phyloP scores from a whole-genome alignment of 2,329 filamentous ascomycete species.

The Penicillium vulpinum region DNA sequence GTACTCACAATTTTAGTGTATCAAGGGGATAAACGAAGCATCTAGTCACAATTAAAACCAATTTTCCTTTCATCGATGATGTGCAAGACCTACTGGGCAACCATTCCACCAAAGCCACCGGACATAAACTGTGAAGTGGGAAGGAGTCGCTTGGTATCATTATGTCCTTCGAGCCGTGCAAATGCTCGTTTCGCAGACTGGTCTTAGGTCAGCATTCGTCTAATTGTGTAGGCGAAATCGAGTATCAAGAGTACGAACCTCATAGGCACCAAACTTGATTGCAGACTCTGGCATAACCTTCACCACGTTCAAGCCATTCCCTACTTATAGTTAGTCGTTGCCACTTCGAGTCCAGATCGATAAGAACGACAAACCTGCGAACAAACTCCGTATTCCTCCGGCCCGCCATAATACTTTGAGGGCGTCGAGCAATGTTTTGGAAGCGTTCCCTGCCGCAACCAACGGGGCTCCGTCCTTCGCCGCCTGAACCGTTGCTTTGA shows the following conservation, averaged over 20 bases:
- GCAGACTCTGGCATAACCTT: slow-evolving; percentile 99
- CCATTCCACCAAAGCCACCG: slow-evolving; percentile 88
- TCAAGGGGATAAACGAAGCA: slow-evolving; percentile 95
- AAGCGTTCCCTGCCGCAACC: slow-evolving; percentile 64
- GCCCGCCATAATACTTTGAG: slow-evolving; percentile 77
- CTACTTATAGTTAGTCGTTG: slow-evolving; percentile 49
- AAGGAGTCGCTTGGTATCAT: slow-evolving; percentile 75
- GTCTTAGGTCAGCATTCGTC: slow-evolving; percentile 16
- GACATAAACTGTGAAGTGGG: slow-evolving; percentile 86
- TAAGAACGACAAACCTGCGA: slow-evolving; percentile 69
- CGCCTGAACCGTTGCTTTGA: slow-evolving; percentile 61
- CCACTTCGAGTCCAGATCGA: neutral
- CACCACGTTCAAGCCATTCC: slow-evolving; percentile 92
- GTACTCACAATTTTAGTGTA: slow-evolving; percentile 59
- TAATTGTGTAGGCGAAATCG: neutral
- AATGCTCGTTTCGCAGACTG: slow-evolving; percentile 83
- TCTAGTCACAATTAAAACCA: slow-evolving; percentile 45
- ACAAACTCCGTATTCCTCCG: slow-evolving; percentile 84
- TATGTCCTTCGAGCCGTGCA: slow-evolving; percentile 82
- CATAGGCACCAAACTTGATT: slow-evolving; percentile 97
- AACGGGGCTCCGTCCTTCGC: slow-evolving; percentile 69
- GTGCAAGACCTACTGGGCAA: slow-evolving; percentile 69
- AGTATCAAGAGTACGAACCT: slow-evolving; percentile 51
- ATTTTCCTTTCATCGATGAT: neutral
- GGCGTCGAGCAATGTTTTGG: slow-evolving; percentile 70